Base-by-base conservation (phyloP, 257 asterid species). In the Nicotiana tabacum region DNA sequence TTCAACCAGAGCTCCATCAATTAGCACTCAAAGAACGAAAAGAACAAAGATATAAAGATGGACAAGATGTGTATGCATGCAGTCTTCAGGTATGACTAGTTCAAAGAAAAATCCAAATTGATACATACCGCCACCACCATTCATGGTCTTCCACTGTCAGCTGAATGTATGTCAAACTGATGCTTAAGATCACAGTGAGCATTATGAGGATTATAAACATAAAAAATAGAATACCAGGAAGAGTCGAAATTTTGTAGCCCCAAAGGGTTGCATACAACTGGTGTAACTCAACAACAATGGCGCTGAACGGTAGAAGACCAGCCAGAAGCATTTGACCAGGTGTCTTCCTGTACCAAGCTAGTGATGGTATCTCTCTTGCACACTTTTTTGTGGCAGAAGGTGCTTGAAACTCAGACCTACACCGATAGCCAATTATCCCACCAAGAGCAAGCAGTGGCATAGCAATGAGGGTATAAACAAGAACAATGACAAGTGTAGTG, bases 101-200 rank as follows among this genome's bases (percentile, higher is more conserved):
- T 6, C 61, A 74, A 27, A 27, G 62, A 74, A 74, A 48, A 0
- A 46, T 74, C 43, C 24, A 15, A 76, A 48, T 51, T 27, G 32
- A 58, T 79, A 79, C 89, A 18, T 90, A 95, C 99, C 95, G 84
- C 99, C 99, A 94, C 90, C 94, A 86, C 99, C 99, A 95, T 83
- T 92, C 88, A 76, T 90, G 93, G 76, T 92, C 97, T 70, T 95
- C 98, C 66, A 81, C 93, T 3, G 90, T 86, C 84, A 95, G 94
- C 83, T 94, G 97, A 84, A 94, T 92, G 85, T 89, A 92, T 37
- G 99, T 92, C 91, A 94, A 85, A 77, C 90, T 89, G 30, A 94
- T 85, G 82, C 97, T 91, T 87, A 91, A 57, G 90, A 86, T 66
- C 62, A 87, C 86, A 9, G 96, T 92, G 85, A 94, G 89, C 82